These are phyloP conservation scores for Fusarium oxysporum DNA, from an alignment of 2,329 filamentous ascomycete genomes.

Conservation along the genomic window DNA sequence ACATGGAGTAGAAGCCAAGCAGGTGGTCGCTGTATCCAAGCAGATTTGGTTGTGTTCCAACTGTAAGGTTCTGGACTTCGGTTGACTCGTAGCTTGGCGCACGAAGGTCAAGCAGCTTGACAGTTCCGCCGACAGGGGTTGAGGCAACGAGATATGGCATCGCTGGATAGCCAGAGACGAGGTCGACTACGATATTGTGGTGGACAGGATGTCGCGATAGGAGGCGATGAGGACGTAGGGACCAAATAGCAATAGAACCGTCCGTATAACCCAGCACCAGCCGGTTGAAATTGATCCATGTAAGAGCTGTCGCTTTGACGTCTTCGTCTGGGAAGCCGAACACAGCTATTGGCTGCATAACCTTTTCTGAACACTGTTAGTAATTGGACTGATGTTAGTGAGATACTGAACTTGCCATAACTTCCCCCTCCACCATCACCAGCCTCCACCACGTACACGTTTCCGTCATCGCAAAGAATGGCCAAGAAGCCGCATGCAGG, in stretches of 20 bases:
- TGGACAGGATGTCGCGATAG: slow-evolving; percentile 66
- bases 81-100: slow-evolving; percentile 65
- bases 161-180: slow-evolving; percentile 67
- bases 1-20: slow-evolving; percentile 64
- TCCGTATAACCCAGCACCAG: slow-evolving; percentile 67
- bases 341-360: slow-evolving; percentile 57
- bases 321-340: slow-evolving; percentile 61
- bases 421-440: slow-evolving; percentile 47
- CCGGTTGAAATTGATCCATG: slow-evolving; percentile 67
- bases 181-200: slow-evolving; percentile 64
- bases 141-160: slow-evolving; percentile 67
- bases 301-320: slow-evolving; percentile 63
- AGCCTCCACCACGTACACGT: slow-evolving; percentile 61
- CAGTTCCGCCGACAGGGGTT: slow-evolving; percentile 64
- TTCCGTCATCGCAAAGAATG: slow-evolving; percentile 63
- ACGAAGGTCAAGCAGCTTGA: slow-evolving; percentile 64
- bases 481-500: slow-evolving; percentile 61
- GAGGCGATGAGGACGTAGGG: slow-evolving; percentile 60
- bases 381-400: neutral
- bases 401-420: slow-evolving; percentile 53
- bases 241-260: slow-evolving; percentile 68
- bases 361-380: slow-evolving; percentile 55
- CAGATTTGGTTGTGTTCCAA: slow-evolving; percentile 65
- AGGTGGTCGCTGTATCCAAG: slow-evolving; percentile 67
- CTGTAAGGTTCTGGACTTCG: slow-evolving; percentile 62